Conservation (phyloP, 139 green algal species). For the Haematococcus lacustris region DNA sequence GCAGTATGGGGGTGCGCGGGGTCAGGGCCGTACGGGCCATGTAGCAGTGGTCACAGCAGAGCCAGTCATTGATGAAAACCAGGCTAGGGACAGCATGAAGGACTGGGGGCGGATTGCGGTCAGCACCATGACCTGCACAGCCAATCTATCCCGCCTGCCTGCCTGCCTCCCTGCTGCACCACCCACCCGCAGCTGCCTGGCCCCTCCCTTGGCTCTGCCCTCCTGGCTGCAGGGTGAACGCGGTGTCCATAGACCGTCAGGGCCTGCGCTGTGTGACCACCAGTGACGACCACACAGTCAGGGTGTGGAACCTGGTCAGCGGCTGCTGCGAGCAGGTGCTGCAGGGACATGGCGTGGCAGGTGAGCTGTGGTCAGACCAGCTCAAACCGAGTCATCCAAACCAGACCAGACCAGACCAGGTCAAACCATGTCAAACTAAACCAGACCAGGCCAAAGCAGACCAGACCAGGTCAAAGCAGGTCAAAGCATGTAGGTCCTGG, state of each 20-base stretch:
- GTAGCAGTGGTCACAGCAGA: no score
- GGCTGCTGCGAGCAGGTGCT: slow-evolving; percentile 1
- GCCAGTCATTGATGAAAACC: no score
- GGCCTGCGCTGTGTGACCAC: slow-evolving; percentile 16
- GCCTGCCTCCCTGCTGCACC: no score
- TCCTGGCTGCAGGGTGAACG: slow-evolving; percentile 45
- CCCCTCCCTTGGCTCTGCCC: no score
- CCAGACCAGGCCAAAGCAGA: not conserved
- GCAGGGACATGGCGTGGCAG: slow-evolving; percentile 4
- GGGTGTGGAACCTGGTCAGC: slow-evolving; percentile 1
- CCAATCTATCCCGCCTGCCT: no score
- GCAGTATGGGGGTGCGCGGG: no score
- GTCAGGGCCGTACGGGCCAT: no score
- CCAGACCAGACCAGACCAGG: not conserved
- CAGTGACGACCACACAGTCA: slow-evolving; percentile 14
- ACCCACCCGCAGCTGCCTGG: not conserved
- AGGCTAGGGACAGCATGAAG: no score
- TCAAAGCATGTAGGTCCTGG: not conserved
- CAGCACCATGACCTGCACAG: no score
- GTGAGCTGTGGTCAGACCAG: not conserved
- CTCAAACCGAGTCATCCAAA: not conserved
- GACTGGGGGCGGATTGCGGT: no score
- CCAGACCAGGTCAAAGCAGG: no score
- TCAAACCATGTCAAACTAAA: not conserved
- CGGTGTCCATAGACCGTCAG: slow-evolving; percentile 37